Base-by-base conservation (phyloP, 345 rosid species). In the Acer yangbiense region DNA sequence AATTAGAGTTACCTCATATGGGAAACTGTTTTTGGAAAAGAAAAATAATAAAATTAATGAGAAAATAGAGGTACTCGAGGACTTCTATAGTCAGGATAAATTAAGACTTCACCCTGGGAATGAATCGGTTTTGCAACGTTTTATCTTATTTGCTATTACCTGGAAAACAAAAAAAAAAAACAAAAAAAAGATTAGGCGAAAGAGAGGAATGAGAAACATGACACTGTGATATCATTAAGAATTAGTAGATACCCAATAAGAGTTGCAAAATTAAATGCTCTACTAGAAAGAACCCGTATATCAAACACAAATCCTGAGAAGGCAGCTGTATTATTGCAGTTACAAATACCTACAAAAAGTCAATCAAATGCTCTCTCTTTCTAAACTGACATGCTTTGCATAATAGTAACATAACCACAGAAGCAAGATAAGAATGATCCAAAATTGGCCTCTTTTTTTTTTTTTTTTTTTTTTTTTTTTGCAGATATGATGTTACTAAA, bases 41-140 rank as follows among this genome's bases (percentile, higher is more conserved):
- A 61, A 74, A 8, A 76, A 4, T 35, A 35, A 35, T 4, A 65
- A 73, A 8, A 7, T 27, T 8, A 23, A 50, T 21, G 44, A 62
- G 35, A 68, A 71, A 64, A 21, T 32, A 20, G 39, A 14, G 57
- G 66, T 50, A 63, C 3, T 17, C 27, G 71, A 55, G 14, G 14
- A 76, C 21, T 27, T 41, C 57, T n/a, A 62, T 64, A 14, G 20
- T 72, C 74, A 7, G 11, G 66, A 41, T 8, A 52, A 46, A 60
- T 60, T 10, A 55, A 82, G 80, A 75, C 76, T 70, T 83, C 73
- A 95, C 98, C 93, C 89, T 9, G 89, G 57, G 86, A 82, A 87
- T 14, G 99, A 85, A 81, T 95, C 98, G 7, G 97, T 92, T 84
- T 93, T 93, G 94, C 98, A 95, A 62, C 97, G 88, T 78, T 95